Base-by-base conservation (phyloP, 2,329 filamentous ascomycete genomes). In the Colletotrichum cuscutae region DNA sequence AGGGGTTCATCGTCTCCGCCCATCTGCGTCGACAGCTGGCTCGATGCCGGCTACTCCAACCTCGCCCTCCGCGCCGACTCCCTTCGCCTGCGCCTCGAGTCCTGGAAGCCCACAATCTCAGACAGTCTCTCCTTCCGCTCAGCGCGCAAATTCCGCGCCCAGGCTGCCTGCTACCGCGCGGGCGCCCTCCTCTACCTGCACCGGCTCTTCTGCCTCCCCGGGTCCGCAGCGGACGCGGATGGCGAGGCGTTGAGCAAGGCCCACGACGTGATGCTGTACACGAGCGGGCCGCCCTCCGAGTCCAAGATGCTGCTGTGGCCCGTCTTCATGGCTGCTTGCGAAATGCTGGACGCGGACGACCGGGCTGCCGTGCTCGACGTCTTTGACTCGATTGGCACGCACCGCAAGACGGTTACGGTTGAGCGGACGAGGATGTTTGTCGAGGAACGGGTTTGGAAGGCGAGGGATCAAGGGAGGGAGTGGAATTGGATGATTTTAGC, bases 401-500 rank as follows among this genome's bases (percentile, higher is more conserved):
- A 75, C 35, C 74, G 79, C 30, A 77, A 76, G 53, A 81, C 78
- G 1, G 76, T 76, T 2, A 81, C 79, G 5, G 73, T 76, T 8
- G 62, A 78, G 37, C 72, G 77, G 28, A 80, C 78, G 37, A 75
- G 71, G 30, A 52, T 42, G 6, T 81, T 81, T 28, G 76, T 78
- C 32, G 64, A 77, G 32, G 67, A 79, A 49, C 71, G 77, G 61
- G 78, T 81, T 12, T 81, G 79, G 79, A 63, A 71, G 15, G 79
- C 78, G 4, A 76, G 77, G 35, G 78, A 81, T 61, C 64, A 57
- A 2, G 77, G 77, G 0, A 46, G 59, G 13, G 74, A 76, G 13
- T 81, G 78, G 79, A 77, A 78, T 54, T 81, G 79, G 80, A 80
- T 79, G 79, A 52, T 74, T 26, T 30, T 80, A 53, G 76, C 76